Evolutionary conservation across 2,329 filamentous ascomycete species (phyloP).

Genomic region (Fusarium odoratissimum): DNA sequence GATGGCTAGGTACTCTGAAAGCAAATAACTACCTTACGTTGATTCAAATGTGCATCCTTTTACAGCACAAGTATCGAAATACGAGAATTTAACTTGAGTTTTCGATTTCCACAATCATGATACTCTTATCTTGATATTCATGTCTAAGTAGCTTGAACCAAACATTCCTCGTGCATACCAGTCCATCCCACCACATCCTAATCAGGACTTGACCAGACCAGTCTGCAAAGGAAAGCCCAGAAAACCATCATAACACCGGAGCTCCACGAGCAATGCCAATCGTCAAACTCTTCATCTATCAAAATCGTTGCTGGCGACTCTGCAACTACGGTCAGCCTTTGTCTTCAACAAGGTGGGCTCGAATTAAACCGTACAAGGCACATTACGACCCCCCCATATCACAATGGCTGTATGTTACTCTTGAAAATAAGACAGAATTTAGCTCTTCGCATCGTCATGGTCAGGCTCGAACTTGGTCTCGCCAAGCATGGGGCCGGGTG

Average conservation of each 20-base stretch:
- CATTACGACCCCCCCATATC: neutral
- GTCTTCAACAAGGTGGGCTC: neutral
- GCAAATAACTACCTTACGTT: neutral
- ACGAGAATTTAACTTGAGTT: neutral
- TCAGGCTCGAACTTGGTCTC: constrained; percentile 79
- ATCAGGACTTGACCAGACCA: neutral
- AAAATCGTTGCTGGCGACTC: constrained; percentile 25
- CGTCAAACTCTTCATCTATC: constrained; percentile 26
- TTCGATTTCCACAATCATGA: neutral
- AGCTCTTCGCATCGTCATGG: constrained; percentile 58
- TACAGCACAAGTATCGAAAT: neutral
- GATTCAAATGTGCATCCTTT: neutral
- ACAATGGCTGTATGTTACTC: neutral
- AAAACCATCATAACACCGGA: constrained; percentile 31
- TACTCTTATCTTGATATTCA: constrained; percentile 12
- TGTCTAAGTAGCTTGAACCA: constrained; percentile 4
- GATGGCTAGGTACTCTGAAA: neutral
- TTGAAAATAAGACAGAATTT: neutral
- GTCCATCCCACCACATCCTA: neutral
- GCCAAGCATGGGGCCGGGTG: constrained; percentile 68
- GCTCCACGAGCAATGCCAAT: constrained; percentile 30
- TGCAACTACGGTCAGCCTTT: constrained; percentile 6
- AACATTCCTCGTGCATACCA: constrained; percentile 15
- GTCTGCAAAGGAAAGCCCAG: constrained; percentile 19
- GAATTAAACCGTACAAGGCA: constrained; percentile 31